A percentile compares a stretch with the other conserved stretches of the same genome.
These are phyloP conservation scores for Chlamydomonas sp. DNA, from an alignment of 139 green algal species.

Conservation along the genomic window DNA sequence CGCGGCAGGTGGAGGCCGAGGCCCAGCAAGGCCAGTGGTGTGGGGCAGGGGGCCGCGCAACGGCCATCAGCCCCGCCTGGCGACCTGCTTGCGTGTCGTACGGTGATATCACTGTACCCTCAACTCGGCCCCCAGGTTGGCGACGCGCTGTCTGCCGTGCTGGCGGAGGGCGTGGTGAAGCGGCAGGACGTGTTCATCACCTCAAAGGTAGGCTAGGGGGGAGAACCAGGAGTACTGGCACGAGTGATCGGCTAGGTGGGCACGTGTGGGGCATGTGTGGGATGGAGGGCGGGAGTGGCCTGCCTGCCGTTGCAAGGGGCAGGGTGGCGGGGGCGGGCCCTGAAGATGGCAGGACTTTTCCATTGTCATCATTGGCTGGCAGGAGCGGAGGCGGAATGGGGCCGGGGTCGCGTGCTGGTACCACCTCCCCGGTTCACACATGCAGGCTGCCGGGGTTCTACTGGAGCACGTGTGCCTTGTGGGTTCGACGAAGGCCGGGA, in stretches of 20 bases:
- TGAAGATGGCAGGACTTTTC: background rate
- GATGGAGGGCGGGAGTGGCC: background rate
- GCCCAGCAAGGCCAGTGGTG: no score
- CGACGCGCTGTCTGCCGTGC: constrained; percentile 49
- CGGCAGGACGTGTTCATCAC: constrained; percentile 76
- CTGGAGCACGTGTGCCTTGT: no score
- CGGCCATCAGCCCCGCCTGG: background rate
- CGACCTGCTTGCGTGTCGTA: no score
- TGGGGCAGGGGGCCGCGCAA: background rate
- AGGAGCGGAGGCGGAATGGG: background rate
- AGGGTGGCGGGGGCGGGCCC: background rate
- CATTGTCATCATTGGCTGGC: background rate
- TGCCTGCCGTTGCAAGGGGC: background rate
- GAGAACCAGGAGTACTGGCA: no score
- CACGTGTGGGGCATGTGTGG: background rate
- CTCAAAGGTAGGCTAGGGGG: constrained; percentile 59
- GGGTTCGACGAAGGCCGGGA: no score
- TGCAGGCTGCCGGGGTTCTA: background rate
- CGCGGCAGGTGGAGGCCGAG: no score
- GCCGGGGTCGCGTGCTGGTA: background rate
- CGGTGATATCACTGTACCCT: background rate
- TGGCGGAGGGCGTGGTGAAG: constrained; percentile 59
- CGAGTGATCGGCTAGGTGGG: constrained; percentile 47
- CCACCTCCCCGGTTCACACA: background rate
- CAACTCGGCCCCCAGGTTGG: constrained; percentile 50